Evolutionary conservation across 2,329 filamentous ascomycete genomes (phyloP), one percentile per base, ranked within the genome.

Genomic region (Parafenestella ontariensis): DNA sequence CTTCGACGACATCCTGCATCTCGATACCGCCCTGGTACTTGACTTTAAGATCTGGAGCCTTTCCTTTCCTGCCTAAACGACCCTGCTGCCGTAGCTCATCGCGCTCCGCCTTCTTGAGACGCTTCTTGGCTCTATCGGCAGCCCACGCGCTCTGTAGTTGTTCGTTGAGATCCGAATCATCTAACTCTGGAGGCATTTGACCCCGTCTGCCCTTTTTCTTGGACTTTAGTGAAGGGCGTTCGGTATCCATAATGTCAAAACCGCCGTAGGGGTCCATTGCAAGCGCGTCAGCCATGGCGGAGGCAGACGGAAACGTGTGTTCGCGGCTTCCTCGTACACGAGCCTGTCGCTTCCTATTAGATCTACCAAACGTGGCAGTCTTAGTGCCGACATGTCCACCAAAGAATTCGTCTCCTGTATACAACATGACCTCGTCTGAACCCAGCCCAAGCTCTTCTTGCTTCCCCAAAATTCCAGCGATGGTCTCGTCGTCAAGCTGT

Each of bases 201-300:
- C 79, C 81, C 58, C 85, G 84, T 13, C 82, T 81, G 39, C 85
- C 86, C 72, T 90, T 91, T 61, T 83, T 79, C 67, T 86, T 88
- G 58, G 83, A 86, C 50, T 82, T 84, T 5, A 92, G 73, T 48
- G 87, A 91, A 1, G 88, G 87, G 23, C 87, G 83, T 15, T 90
- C 84, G 77, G 90, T 91, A 67, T 96, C 91, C 88, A 95, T 94
- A 40, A 96, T 80, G 68, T 96, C 92, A 59, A 96, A 88, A 8
- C 87, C 89, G 56, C 89, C 86, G 52, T 87, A 81, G 51, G 84
- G 83, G 60, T 85, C 82, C 58, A 78, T 75, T n/a, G 87, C 83
- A 2, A 87, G 76, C 0, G 81, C 79, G 68, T 86, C 85, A 3
- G 83, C 85, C 63, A 87, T 81, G 15, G 81, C 78, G 41, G 79